Percentiles rank a stretch among this genome's conserved stretches.
phyloP scores from a whole-genome alignment of 257 asterid species.

The Jaltomata sinuosa region DNA sequence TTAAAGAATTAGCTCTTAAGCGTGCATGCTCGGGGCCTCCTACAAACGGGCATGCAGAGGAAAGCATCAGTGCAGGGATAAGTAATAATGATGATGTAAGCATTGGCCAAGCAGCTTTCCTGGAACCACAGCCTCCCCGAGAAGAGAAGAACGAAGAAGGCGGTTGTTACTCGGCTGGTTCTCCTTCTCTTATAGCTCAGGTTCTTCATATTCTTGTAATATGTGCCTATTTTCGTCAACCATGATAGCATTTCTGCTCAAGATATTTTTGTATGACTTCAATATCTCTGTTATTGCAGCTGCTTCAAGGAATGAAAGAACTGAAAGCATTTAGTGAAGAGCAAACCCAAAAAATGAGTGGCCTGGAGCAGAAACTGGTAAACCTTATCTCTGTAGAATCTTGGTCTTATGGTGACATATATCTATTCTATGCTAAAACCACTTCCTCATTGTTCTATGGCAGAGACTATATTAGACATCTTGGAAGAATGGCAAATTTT shows the following conservation, averaged over 20 bases:
- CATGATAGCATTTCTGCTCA: neutral
- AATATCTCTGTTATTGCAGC: slow-evolving; percentile 19
- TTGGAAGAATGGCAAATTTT: neutral
- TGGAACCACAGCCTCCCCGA: slow-evolving; percentile 14
- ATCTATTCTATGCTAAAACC: neutral
- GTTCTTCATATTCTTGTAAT: slow-evolving; percentile 23
- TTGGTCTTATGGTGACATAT: neutral
- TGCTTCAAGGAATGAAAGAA: slow-evolving; percentile 42
- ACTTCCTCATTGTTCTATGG: neutral
- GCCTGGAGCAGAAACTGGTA: slow-evolving; percentile 66
- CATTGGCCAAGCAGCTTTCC: slow-evolving; percentile 17
- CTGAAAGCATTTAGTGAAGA: slow-evolving; percentile 35
- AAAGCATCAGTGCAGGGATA: slow-evolving; percentile 19
- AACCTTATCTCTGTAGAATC: neutral
- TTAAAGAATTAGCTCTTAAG: slow-evolving; percentile 38
- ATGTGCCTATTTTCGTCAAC: neutral
- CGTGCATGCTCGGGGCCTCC: slow-evolving; percentile 11
- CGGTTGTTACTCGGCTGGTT: slow-evolving; percentile 25
- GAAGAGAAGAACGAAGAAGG: slow-evolving; percentile 17
- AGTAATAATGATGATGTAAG: slow-evolving; percentile 15
- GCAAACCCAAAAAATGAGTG: slow-evolving; percentile 33
- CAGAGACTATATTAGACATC: neutral
- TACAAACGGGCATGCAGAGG: slow-evolving; percentile 6
- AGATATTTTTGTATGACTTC: neutral
- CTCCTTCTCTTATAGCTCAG: slow-evolving; percentile 35